Evolutionary conservation across 129 eudicot species (phyloP).

Genomic region (Deinandra increscens): DNA sequence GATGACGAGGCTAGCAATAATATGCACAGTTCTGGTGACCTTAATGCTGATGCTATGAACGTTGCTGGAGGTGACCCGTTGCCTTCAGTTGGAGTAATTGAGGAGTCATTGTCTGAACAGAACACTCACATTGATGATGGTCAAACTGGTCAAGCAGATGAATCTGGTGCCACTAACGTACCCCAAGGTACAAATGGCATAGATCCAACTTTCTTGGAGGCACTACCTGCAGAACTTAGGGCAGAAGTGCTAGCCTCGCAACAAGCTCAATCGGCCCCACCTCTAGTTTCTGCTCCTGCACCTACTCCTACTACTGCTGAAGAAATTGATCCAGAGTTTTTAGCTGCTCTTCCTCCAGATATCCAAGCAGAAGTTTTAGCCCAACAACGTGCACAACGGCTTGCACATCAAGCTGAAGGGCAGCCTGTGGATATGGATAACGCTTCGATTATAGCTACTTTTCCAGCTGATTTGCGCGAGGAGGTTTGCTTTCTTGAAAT

Average conservation of each 20-base stretch:
- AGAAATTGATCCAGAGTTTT: slow-evolving; percentile 97
- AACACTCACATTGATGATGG: slow-evolving; percentile 36
- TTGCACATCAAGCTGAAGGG: slow-evolving; percentile 91
- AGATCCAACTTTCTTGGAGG: slow-evolving; percentile 97
- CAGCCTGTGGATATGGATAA: slow-evolving; percentile 99
- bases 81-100: slow-evolving; percentile 42
- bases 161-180: slow-evolving; percentile 43
- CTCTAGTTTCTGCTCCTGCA: slow-evolving; percentile 55
- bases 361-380: slow-evolving; percentile 98
- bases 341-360: slow-evolving; percentile 99
- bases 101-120: slow-evolving; percentile 50
- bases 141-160: slow-evolving; percentile 51
- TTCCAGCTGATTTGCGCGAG: slow-evolving; percentile 97
- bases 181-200: slow-evolving; percentile 61
- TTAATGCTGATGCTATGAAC: slow-evolving; percentile 53
- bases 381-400: slow-evolving; percentile 91
- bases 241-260: slow-evolving; percentile 97
- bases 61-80: slow-evolving; percentile 30
- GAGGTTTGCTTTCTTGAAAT: slow-evolving; percentile 62
- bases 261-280: slow-evolving; percentile 67
- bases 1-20: slow-evolving; percentile 44
- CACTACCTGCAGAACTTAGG: slow-evolving; percentile 90
- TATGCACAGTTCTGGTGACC: slow-evolving; percentile 38
- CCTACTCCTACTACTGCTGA: slow-evolving; percentile 67
- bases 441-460: slow-evolving; percentile 96